Evolutionary conservation across 306 rosid species (phyloP).

Genomic region (Arachis hypogaea): DNA sequence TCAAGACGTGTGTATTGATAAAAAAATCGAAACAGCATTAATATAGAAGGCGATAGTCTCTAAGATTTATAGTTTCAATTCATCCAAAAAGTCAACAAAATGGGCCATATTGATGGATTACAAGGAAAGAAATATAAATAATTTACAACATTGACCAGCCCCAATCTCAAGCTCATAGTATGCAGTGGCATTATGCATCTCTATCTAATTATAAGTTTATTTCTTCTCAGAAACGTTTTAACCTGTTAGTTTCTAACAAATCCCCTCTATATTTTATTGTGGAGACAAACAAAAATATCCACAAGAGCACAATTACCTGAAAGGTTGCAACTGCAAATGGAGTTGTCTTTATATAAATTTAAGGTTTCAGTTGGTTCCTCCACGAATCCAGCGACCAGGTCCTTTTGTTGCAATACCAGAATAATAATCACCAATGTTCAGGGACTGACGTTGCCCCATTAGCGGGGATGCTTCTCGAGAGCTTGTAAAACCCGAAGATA

Average conservation of each 20-base stretch:
- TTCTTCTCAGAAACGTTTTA: conserved; percentile 32
- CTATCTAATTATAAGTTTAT: conserved; percentile 14
- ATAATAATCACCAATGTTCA: conserved; percentile 86
- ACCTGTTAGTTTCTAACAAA: conserved; percentile 7
- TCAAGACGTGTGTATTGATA: background rate
- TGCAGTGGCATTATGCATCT: conserved; percentile 6
- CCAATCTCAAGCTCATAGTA: conserved; percentile 16
- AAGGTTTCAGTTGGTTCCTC: conserved; percentile 53
- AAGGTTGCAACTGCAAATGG: conserved; percentile 2
- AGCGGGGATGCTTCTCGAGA: no score
- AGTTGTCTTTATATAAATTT: conserved; percentile 6
- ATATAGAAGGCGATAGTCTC: no score
- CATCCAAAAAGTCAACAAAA: conserved; percentile 21
- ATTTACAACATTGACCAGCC: conserved; percentile 43
- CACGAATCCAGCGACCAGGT: conserved; percentile 67
- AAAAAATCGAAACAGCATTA: no score
- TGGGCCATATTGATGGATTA: conserved; percentile 18
- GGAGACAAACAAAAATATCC: conserved; percentile 35
- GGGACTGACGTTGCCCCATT: no score
- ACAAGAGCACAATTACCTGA: conserved; percentile 17
- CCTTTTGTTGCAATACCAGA: conserved; percentile 71
- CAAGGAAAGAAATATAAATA: background rate
- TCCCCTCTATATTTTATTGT: conserved; percentile 21
- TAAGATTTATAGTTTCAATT: background rate
- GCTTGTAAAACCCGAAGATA: no score